Conservation (phyloP, 202 grass and related monocot species). For the Carex arenaria region DNA sequence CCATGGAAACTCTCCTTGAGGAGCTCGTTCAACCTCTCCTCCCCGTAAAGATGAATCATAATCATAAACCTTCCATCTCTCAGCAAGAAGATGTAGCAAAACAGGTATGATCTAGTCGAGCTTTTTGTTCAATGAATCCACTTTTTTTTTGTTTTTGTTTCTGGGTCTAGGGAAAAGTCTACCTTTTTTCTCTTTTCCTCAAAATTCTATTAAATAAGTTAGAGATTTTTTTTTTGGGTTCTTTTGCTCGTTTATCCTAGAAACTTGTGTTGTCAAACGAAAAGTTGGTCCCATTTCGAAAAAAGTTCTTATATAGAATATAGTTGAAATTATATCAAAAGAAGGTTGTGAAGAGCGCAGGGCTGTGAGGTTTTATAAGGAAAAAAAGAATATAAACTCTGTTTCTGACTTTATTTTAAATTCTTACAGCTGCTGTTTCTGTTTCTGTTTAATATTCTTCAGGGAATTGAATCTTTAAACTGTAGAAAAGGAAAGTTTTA, state of each 20-base stretch:
- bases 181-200: background rate
- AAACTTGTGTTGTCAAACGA: background rate
- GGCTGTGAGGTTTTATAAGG: background rate
- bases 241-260: background rate
- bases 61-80: background rate
- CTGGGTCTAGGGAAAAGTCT: background rate
- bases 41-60: background rate
- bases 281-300: background rate
- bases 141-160: background rate
- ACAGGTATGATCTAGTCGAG: conserved; percentile 24
- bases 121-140: too few species aligned
- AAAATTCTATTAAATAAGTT: background rate
- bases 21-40: conserved; percentile 47
- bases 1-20: conserved; percentile 47
- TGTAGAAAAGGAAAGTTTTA: background rate
- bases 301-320: too few species aligned
- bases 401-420: background rate
- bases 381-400: background rate
- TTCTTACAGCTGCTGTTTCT: background rate
- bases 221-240: background rate
- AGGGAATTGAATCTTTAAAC: background rate
- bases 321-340: background rate
- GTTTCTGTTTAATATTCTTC: background rate
- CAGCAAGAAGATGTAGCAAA: conserved; percentile 38
- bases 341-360: background rate